Base-by-base conservation (phyloP, 495 filamentous ascomycete species). In the Aspergillus egyptiacus region DNA sequence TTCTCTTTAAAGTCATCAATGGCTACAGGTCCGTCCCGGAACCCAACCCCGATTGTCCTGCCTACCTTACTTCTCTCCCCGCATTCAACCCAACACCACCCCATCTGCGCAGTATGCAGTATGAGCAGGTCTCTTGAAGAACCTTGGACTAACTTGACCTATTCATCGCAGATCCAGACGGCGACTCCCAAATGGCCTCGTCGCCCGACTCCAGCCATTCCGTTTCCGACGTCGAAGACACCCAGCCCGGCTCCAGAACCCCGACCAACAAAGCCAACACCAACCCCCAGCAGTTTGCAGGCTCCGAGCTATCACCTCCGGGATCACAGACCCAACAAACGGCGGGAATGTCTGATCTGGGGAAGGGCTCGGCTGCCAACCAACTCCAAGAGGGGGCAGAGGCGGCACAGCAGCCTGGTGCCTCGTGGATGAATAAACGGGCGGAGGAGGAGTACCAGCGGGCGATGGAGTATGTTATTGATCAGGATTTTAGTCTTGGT, bases 371-470 rank as follows among this genome's bases (percentile, higher is more conserved):
- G n/a, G n/a, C 33, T n/a, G 2, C 14, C 35, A 27, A 3, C 5
- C 8, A 2, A 2, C 35, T 32, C 8, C 19, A 23, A n/a, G 40
- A 14, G 5, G 31, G 31, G 13, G n/a, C 38, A 10, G 47, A 40
- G 17, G 28, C 52, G n/a, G 38, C 31, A 15, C 49, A 51, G 36
- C 54, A 49, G 31, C 71, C 72, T 11, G 70, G 77, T 6, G 71
- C 65, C 18, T 65, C 68, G 36, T 85, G 82, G 84, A 75, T 74
- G 57, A 81, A 70, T 44, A 75, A 75, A 55, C 76, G 75, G 45
- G 73, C 78, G 0, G 69, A 75, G 53, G 82, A 87, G 15, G 86
- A 89, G 35, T 81, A 75, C 46, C 64, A 74, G 34, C 61, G 71
- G 27, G 73, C 71, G 19, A 61, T 67, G 71, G 73, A 71, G 45